Evolutionary conservation across 306 rosid species (phyloP), one percentile per base, ranked within the genome.

Genomic region (Trifolium repens): DNA sequence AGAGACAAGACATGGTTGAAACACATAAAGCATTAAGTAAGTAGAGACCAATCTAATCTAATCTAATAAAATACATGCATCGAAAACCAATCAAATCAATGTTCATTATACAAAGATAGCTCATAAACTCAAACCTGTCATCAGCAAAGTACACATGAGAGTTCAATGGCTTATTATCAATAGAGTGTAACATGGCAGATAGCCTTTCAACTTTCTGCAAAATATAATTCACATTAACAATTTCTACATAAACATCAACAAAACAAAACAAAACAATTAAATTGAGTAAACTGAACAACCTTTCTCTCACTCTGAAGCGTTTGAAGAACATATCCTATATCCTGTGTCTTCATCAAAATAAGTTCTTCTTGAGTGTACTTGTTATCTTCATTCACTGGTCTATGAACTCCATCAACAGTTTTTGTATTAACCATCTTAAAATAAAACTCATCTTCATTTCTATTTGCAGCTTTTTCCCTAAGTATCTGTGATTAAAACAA

Each of bases 281-380:
- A 73, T 24, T 54, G n/a, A 39, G 60, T 34, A 42, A 61, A 74
- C 15, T 9, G 8, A 3, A 7, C 2, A 63, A 91, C 98, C 85
- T 84, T 91, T 80, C 82, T 91, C 82, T 91, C 97, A 73, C 94
- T 91, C 84, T 87, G 97, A 75, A 80, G 17, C 79, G 87, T 90
- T 80, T 85, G 96, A 76, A 90, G 91, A 69, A 91, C 71, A 78
- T 94, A 94, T 47, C 94, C 96, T 10, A 85, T 86, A 82, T 91
- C 96, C 69, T 90, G 97, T 42, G 94, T 86, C 84, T 91, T 91
- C 96, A 94, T 91, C 68, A 91, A 78, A 82, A 86, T 71, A 39
- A 91, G 89, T 78, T 90, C 90, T 32, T 91, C 98, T 4, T 87
- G 80, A 74, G 83, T 87, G 16, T 90, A 90, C 81, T 88, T 91